A percentile compares a stretch with the other conserved stretches of the same genome.
Conservation (phyloP, 495 filamentous ascomycete species). For the Daldinia grandis region DNA sequence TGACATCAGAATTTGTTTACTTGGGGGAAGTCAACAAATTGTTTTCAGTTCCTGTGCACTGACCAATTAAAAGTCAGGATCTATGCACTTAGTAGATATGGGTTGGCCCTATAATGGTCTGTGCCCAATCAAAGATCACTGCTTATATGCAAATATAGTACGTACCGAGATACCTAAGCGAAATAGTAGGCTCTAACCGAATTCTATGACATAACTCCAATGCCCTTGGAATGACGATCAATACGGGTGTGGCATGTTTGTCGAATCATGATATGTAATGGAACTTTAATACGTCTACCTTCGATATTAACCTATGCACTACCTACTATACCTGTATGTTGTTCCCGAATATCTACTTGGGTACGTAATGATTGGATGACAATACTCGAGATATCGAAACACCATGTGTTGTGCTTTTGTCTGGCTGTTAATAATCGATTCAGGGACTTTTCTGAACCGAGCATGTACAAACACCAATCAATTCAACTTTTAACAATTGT, state of each 20-base stretch:
- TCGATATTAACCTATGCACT: no score
- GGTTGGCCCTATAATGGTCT: background rate
- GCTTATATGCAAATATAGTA: background rate
- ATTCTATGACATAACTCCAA: background rate
- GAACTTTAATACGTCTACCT: background rate
- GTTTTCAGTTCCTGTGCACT: conserved; percentile 12
- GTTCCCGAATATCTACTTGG: background rate
- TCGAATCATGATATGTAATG: background rate
- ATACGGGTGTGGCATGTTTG: background rate
- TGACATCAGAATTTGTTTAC: conserved; percentile 40
- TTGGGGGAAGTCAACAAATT: conserved; percentile 31
- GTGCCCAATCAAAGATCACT: background rate
- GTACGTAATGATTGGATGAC: background rate
- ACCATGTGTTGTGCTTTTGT: background rate
- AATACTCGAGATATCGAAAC: background rate
- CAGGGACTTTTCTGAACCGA: background rate
- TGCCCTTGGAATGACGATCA: background rate
- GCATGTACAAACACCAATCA: background rate
- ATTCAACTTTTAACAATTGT: background rate
- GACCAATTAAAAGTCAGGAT: background rate
- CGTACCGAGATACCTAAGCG: background rate
- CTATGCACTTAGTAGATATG: background rate
- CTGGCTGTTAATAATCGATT: background rate
- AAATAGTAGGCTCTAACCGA: background rate
- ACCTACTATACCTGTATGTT: background rate